Percentiles rank a stretch among this genome's conserved stretches.
phyloP scores from a whole-genome alignment of 139 green algal species.

The Tetraselmis chui region DNA sequence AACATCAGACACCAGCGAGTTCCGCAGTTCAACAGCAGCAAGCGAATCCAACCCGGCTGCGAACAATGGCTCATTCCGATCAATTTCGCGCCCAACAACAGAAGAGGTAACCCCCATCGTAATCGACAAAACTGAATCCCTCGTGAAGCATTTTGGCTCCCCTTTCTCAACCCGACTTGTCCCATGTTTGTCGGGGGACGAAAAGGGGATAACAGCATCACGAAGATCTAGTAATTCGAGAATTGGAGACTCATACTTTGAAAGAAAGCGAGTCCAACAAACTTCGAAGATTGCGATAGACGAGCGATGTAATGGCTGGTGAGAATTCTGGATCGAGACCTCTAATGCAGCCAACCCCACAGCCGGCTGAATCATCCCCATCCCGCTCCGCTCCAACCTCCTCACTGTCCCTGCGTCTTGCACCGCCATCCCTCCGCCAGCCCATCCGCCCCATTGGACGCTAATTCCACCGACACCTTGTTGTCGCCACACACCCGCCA shows the following conservation, averaged over 20 bases:
- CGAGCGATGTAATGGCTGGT: not conserved
- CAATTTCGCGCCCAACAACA: not conserved
- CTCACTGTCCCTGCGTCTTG: conserved; percentile 41
- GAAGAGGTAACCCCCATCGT: not conserved
- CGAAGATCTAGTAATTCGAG: no score
- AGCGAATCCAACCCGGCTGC: not conserved
- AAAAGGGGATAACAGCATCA: no score
- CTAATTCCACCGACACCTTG: conserved; percentile 20
- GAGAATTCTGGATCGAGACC: not conserved
- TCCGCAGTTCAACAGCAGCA: not conserved
- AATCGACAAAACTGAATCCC: not conserved
- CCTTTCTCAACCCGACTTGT: no score
- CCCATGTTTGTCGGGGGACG: no score
- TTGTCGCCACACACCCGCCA: conserved; percentile 8
- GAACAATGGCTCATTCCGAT: not conserved
- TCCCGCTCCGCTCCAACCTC: conserved; percentile 61
- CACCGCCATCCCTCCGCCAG: conserved; percentile 40
- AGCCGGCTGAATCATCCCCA: conserved; percentile 31
- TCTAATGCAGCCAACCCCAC: not conserved
- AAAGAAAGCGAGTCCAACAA: not conserved
- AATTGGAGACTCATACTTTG: no score
- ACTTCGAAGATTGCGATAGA: not conserved
- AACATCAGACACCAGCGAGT: not conserved
- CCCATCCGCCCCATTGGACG: conserved; percentile 46
- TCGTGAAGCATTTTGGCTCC: not conserved